Conservation (phyloP, 2,329 filamentous ascomycete genomes). For the Fonsecaea monophora region DNA sequence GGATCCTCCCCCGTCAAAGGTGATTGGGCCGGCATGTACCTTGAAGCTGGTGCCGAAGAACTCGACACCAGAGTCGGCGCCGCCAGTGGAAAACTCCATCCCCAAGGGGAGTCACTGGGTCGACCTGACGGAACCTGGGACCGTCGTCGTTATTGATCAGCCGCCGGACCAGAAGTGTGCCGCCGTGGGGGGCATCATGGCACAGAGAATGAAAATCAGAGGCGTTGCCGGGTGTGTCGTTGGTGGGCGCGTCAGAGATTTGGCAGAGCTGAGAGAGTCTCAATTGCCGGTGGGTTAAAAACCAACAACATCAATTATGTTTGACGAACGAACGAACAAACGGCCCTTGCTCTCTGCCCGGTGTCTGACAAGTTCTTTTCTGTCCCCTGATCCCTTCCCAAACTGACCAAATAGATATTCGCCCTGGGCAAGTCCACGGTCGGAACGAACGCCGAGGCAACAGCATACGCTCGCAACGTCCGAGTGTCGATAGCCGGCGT, state of each 20-base stretch:
- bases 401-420: slow-evolving; percentile 49
- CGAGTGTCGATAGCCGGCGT: slow-evolving; percentile 51
- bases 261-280: slow-evolving; percentile 64
- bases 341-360: slow-evolving; percentile 12
- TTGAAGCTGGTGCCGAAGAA: slow-evolving; percentile 61
- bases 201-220: slow-evolving; percentile 68
- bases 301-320: no score
- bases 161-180: slow-evolving; percentile 71
- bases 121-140: slow-evolving; percentile 66
- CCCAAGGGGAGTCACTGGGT: slow-evolving; percentile 70
- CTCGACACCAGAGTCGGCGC: slow-evolving; percentile 43
- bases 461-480: slow-evolving; percentile 50
- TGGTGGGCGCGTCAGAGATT: slow-evolving; percentile 71
- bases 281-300: slow-evolving; percentile 62
- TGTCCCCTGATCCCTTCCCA: neutral
- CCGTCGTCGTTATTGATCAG: slow-evolving; percentile 71
- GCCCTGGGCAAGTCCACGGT: slow-evolving; percentile 53
- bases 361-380: neutral
- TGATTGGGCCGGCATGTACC: slow-evolving; percentile 54
- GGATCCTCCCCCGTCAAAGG: slow-evolving; percentile 22
- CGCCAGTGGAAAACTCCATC: slow-evolving; percentile 56
- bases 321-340: neutral
- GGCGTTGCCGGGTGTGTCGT: slow-evolving; percentile 69
- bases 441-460: slow-evolving; percentile 54
- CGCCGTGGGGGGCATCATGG: slow-evolving; percentile 79